Evolutionary conservation across 768 basidiomycete species (phyloP), one percentile per base, ranked within the genome.

Genomic region (Mycena metata): DNA sequence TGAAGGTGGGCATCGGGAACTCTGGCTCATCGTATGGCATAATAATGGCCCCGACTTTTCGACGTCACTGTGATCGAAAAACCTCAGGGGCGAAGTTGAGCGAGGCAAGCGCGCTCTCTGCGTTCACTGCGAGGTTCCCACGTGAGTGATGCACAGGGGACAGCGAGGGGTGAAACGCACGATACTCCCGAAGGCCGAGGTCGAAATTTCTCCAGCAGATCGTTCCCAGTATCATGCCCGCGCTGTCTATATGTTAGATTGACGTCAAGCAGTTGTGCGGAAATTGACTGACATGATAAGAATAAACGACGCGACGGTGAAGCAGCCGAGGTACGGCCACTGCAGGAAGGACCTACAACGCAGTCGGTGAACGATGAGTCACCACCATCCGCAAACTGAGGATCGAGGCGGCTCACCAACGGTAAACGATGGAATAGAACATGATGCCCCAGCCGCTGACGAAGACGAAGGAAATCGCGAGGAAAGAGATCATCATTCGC

Each of bases 131-230:
- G 56, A 33, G 63, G 52, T 16, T 55, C 54, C 54, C 77, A 60
- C 69, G 73, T 69, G 43, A 74, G 54, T 64, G 73, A 52, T n/a
- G 36, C 26, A 8, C 26, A 59, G 24, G 55, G 43, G 11, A 49
- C 8, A 21, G 15, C 5, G 24, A 21, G 26, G 2, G 5, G 21
- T 61, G 51, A 49, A 6, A 80, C 88, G 67, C 71, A 90, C 89
- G 75, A 71, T 88, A 90, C 61, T 90, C 79, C 0, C 82, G 81
- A 15, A 89, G 80, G 0, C 89, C 89, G 66, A 85, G 82, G 55
- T 79, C 85, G 70, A 90, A 90, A 70, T 88, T 85, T 19, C 81
- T 67, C 69, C 84, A 79, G 71, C 87, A 89, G 26, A 87, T 74
- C 58, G 84, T 70, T 10, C 84, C 87, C 16, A 90, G 79, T 33